phyloP scores from a whole-genome alignment of 805 yeast species.

The Wickerhamomyces silvicola region DNA sequence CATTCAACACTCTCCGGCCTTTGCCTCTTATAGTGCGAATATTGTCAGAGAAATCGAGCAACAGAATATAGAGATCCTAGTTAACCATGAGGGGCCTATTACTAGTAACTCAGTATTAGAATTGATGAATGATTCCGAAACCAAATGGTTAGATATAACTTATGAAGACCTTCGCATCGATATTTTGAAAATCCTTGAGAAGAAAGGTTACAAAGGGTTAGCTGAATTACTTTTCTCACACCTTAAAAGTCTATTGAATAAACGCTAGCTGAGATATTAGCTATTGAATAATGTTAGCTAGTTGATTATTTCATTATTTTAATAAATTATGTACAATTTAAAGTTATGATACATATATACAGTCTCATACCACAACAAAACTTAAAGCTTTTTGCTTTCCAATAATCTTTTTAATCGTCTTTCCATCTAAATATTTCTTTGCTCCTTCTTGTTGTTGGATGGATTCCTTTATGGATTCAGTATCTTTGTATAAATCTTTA shows the following conservation, averaged over 20 bases:
- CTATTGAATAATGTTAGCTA: neutral
- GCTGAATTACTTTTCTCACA: constrained; percentile 46
- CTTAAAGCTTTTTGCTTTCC: constrained; percentile 34
- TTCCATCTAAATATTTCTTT: constrained; percentile 33
- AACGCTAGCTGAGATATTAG: no score
- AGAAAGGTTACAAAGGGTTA: constrained; percentile 41
- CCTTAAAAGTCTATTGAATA: constrained; percentile 39
- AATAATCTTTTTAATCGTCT: constrained; percentile 46
- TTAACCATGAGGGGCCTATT: constrained; percentile 48
- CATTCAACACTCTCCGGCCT: constrained; percentile 46
- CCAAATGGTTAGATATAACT: constrained; percentile 31
- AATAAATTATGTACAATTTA: constrained; percentile 1
- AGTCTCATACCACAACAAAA: constrained; percentile 11
- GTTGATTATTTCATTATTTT: neutral
- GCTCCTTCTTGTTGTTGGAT: constrained; percentile 31
- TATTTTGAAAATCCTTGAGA: constrained; percentile 35
- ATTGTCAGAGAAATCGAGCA: constrained; percentile 44
- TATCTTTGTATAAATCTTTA: constrained; percentile 30
- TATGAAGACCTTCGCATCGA: constrained; percentile 41
- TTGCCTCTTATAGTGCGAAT: constrained; percentile 37
- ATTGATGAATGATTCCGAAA: constrained; percentile 18
- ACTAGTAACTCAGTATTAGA: constrained; percentile 34
- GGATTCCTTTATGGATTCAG: constrained; percentile 30
- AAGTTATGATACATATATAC: neutral
- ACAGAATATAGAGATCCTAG: constrained; percentile 21